Evolutionary conservation across 169 alveolate species (phyloP).

Genomic region (Plasmodium chabaudi): DNA sequence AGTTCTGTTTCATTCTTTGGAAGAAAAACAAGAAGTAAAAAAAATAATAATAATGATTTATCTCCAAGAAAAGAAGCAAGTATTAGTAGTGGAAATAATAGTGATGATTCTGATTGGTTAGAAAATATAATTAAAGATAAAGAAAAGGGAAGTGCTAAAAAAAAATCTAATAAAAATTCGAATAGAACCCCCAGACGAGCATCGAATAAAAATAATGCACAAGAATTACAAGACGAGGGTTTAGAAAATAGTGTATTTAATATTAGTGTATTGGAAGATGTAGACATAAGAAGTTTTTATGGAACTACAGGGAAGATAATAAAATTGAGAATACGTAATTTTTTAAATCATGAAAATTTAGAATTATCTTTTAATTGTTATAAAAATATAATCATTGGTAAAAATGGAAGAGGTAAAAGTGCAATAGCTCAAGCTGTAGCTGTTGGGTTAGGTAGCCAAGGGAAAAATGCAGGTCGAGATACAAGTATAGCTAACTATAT

Average conservation of each 20-base stretch:
- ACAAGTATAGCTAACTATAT: conserved; percentile 80
- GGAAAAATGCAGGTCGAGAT: conserved; percentile 85
- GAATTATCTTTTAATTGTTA: conserved; percentile 81
- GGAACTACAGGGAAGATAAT: conserved; percentile 82
- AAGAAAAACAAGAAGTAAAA: no score
- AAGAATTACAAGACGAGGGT: no score
- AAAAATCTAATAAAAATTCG: no score
- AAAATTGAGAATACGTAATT: conserved; percentile 80
- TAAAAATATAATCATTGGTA: conserved; percentile 84
- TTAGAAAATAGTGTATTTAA: not conserved
- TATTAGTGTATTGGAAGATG: conserved; percentile 7
- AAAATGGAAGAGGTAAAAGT: conserved; percentile 88
- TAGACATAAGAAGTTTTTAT: conserved; percentile 72
- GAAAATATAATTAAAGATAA: no score
- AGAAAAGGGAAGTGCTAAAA: no score
- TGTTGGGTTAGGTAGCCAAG: conserved; percentile 85
- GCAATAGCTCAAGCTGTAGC: conserved; percentile 88
- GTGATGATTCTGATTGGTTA: no score
- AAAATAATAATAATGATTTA: no score
- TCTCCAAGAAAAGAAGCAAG: no score
- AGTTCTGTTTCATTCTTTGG: no score
- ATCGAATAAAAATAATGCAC: no score
- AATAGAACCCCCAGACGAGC: no score
- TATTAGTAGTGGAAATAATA: no score
- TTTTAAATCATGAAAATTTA: conserved; percentile 85